Conservation (phyloP, 208 protist species). For the Crithidia fasciculata region DNA sequence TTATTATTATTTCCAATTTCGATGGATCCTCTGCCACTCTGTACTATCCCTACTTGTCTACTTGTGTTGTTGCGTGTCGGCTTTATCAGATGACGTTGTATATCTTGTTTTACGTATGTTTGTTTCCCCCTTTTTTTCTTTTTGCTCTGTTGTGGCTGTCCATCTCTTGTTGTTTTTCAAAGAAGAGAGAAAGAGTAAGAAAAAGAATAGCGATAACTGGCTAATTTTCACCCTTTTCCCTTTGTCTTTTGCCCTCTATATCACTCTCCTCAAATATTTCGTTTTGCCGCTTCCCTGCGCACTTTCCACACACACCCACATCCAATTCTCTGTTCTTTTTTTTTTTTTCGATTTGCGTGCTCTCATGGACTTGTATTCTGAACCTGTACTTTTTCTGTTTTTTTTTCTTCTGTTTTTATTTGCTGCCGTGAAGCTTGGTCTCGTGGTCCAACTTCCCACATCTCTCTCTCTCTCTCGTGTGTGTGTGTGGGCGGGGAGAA, state of each 20-base stretch:
- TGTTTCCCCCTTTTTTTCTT: background rate
- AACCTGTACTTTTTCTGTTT: background rate
- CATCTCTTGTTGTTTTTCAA: too few relatives aligned
- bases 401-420: background rate
- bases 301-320: too few relatives aligned
- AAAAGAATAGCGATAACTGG: too few relatives aligned
- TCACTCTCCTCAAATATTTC: background rate
- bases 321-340: too few relatives aligned
- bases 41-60: background rate
- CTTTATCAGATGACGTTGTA: background rate
- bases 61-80: background rate
- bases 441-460: background rate
- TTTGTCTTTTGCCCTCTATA: background rate
- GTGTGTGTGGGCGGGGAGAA: background rate
- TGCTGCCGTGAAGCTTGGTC: too few relatives aligned
- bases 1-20: background rate
- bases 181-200: too few relatives aligned
- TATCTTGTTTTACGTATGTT: constrained; percentile 13
- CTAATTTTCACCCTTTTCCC: background rate
- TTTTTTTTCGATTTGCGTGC: too few relatives aligned
- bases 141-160: background rate
- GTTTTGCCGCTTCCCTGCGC: background rate
- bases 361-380: too few relatives aligned
- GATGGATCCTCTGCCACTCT: background rate
- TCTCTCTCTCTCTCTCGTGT: constrained; percentile 1